Evolutionary conservation across 2,329 filamentous ascomycete genomes (phyloP), one percentile per base, ranked within the genome.

Genomic region (Penicillium sp.): DNA sequence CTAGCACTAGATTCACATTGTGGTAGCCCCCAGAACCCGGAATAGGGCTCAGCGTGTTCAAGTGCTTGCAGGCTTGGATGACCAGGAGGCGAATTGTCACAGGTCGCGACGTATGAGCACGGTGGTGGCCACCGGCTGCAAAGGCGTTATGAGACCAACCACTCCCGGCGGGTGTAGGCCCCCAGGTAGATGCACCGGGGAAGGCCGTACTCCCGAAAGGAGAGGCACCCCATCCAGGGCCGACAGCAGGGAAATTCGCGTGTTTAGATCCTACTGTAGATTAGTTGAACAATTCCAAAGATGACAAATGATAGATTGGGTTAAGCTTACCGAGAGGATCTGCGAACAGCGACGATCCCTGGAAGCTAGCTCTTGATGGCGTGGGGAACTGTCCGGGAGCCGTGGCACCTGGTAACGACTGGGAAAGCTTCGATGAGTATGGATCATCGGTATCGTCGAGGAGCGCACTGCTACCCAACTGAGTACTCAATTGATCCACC

Each of bases 391-490:
- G 73, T 10, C 79, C 81, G 6, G 81, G 82, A 3, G 79, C 78
- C 31, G 80, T 80, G 44, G 78, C 82, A 47, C 79, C 74, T 51
- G 78, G 75, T 41, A 78, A 72, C 39, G 73, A 70, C 38, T 78
- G 71, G 42, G 70, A 71, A 23, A 74, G 53, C 53, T 71, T 66
- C 61, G 75, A 57, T 73, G 81, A 67, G 78, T 87, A 73, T 78
- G 89, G 64, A 71, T 85, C 76, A 66, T 95, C 91, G 56, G 87
- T 87, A 43, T 87, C 85, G 57, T 86, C 85, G 39, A 97, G 78
- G 12, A 99, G 78, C 12, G 92, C 94, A 63, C 90, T 92, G 71
- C 93, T 97, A 12, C 94, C 94, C 24, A 99, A 80, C 63, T 94
- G 91, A 55, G 87, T 83, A 57, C 85, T 87, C 49, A 89, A 75